Evolutionary conservation across 805 yeast species (phyloP).

Genomic region (Candida wancherniae): DNA sequence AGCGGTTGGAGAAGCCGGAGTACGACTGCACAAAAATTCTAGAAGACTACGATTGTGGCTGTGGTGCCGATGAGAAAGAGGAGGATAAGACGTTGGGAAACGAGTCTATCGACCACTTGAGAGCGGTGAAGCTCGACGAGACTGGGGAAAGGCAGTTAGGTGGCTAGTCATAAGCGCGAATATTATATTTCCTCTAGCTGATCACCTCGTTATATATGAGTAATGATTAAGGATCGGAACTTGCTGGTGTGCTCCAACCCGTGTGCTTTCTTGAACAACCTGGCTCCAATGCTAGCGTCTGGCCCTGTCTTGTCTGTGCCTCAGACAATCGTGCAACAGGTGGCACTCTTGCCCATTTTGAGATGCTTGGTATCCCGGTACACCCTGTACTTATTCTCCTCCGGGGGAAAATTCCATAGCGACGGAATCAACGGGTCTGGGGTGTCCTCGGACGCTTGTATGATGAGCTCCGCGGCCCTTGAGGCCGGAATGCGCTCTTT

Average conservation of each 20-base stretch:
- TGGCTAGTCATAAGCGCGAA: too few species aligned
- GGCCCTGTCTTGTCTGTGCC: too few species aligned
- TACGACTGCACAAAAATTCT: constrained; percentile 84
- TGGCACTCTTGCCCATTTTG: constrained; percentile 4
- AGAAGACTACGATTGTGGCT: constrained; percentile 95
- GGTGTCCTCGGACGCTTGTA: constrained; percentile 39
- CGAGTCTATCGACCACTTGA: constrained; percentile 34
- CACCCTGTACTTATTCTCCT: constrained; percentile 29
- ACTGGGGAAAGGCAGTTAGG: constrained; percentile 47
- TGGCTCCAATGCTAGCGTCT: too few species aligned
- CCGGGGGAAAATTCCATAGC: constrained; percentile 37
- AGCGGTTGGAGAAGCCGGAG: constrained; percentile 29
- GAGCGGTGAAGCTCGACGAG: constrained; percentile 42
- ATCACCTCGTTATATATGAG: too few species aligned
- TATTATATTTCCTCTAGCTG: too few species aligned
- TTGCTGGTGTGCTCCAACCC: too few species aligned
- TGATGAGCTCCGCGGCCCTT: constrained; percentile 49
- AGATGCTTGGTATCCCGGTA: constrained; percentile 16
- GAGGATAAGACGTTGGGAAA: constrained; percentile 37
- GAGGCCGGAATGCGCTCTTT: constrained; percentile 62
- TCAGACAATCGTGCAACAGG: constrained; percentile 31
- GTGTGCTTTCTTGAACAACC: too few species aligned
- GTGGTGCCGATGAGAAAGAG: constrained; percentile 69
- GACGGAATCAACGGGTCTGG: constrained; percentile 46
- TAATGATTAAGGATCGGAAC: too few species aligned